Conservation (phyloP, 2,329 filamentous ascomycete species). For the Aspergillus sojae region DNA sequence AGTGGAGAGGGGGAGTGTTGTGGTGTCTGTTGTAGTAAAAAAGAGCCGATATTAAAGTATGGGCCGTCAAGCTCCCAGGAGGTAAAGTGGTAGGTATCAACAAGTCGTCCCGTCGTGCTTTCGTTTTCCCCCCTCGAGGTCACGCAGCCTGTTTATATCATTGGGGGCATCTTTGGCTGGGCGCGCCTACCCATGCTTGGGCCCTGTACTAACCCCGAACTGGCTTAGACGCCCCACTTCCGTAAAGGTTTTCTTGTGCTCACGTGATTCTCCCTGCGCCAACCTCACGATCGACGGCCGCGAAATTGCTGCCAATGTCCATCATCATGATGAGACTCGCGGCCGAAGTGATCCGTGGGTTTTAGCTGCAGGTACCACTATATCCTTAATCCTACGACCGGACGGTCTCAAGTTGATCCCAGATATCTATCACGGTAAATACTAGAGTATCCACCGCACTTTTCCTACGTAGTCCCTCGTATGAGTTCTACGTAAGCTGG, state of each 20-base stretch:
- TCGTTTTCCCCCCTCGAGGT: conserved; percentile 37
- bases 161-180: conserved; percentile 42
- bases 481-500: conserved; percentile 11
- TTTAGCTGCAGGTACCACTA: conserved; percentile 1
- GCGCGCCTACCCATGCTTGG: conserved; percentile 47
- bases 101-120: conserved; percentile 16
- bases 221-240: conserved; percentile 30
- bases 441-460: too few species aligned
- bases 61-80: conserved; percentile 2
- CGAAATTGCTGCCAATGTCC: conserved; percentile 13
- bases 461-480: too few species aligned
- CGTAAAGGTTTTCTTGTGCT: conserved; percentile 32
- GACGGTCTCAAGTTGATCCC: not conserved
- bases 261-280: conserved; percentile 27
- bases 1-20: not conserved
- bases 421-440: too few species aligned
- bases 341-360: not conserved
- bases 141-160: conserved; percentile 52
- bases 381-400: not conserved
- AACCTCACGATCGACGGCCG: conserved; percentile 14
- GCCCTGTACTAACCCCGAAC: conserved; percentile 32
- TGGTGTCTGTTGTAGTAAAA: not conserved
- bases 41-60: conserved; percentile 1
- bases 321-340: conserved; percentile 3
- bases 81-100: conserved; percentile 14